A percentile compares a stretch with the other conserved stretches of the same genome.
These are phyloP conservation scores for Aspergillus udagawae DNA, from an alignment of 2,329 filamentous ascomycete species.

Conservation along the genomic window DNA sequence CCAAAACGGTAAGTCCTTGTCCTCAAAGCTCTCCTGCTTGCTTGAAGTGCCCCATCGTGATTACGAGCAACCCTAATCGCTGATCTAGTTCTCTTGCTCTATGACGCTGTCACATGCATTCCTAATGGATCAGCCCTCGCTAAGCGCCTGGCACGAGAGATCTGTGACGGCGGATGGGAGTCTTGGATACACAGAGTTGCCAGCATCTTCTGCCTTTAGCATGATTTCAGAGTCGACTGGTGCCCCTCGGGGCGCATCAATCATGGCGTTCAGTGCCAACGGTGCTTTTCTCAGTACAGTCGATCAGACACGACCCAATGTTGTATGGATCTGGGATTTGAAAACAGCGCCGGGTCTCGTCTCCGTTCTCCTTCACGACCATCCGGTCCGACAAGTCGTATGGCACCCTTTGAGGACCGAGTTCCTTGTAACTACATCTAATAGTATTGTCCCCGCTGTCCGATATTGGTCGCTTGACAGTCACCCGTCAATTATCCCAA, in stretches of 20 bases:
- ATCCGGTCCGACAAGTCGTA: slow-evolving; percentile 35
- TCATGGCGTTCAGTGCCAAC: slow-evolving; percentile 38
- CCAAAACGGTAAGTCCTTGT: slow-evolving; percentile 34
- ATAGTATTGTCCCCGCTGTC: slow-evolving; percentile 28
- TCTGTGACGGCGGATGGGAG: slow-evolving; percentile 24
- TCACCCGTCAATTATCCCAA: slow-evolving; percentile 26
- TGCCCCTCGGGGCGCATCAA: slow-evolving; percentile 33
- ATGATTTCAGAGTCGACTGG: slow-evolving; percentile 27
- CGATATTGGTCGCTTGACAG: slow-evolving; percentile 31
- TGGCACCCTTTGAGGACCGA: slow-evolving; percentile 38
- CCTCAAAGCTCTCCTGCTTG: background rate
- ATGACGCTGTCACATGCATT: slow-evolving; percentile 33
- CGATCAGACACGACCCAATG: slow-evolving; percentile 39
- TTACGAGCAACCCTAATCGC: background rate
- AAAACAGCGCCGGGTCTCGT: slow-evolving; percentile 23
- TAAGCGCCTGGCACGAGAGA: slow-evolving; percentile 34
- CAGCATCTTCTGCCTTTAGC: slow-evolving; percentile 34
- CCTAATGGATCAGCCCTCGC: slow-evolving; percentile 25
- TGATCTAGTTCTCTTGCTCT: slow-evolving; percentile 29
- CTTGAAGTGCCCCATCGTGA: background rate
- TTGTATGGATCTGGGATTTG: slow-evolving; percentile 45
- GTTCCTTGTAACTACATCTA: slow-evolving; percentile 37
- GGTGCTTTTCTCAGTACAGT: slow-evolving; percentile 36
- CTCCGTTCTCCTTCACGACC: slow-evolving; percentile 41
- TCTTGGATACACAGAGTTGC: slow-evolving; percentile 35